phyloP scores from a whole-genome alignment of 305 asterid species.

The Striga hermonthica region DNA sequence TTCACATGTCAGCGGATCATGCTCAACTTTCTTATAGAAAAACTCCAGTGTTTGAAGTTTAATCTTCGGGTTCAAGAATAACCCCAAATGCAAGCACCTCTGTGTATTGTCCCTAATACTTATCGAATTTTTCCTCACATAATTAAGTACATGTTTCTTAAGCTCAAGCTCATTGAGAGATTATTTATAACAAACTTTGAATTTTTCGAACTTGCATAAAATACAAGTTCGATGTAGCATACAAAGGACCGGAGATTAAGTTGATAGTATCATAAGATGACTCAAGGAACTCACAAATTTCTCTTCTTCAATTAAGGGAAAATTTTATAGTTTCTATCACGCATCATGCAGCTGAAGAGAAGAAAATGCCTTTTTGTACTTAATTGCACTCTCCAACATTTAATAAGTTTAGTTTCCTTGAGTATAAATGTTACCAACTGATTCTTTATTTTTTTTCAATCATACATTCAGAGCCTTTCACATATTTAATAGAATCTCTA shows the following conservation, averaged over 20 bases:
- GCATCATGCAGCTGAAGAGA: conserved; percentile 1
- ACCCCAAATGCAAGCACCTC: conserved; percentile 10
- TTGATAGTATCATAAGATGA: not conserved
- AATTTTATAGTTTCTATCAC: not conserved
- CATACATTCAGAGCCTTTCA: not conserved
- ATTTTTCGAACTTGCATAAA: conserved; percentile 12
- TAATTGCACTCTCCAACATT: not conserved
- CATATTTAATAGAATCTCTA: conserved; percentile 5
- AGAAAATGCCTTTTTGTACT: not conserved
- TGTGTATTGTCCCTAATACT: not conserved
- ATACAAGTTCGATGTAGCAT: not conserved
- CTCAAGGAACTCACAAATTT: conserved; percentile 1
- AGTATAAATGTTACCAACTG: not conserved
- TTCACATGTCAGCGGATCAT: conserved; percentile 9
- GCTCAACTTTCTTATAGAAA: not conserved
- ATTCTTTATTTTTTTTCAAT: not conserved
- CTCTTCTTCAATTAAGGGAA: not conserved
- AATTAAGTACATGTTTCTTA: not conserved
- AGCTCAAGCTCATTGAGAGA: not conserved
- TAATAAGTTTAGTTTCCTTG: not conserved
- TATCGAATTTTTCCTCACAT: not conserved
- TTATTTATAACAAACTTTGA: not conserved
- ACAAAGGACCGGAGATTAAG: not conserved
- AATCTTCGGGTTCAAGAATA: conserved; percentile 8
- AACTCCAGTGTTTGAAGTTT: conserved; percentile 9